Base-by-base conservation (phyloP, 2,329 filamentous ascomycete species). In the Coniochaeta sp. region DNA sequence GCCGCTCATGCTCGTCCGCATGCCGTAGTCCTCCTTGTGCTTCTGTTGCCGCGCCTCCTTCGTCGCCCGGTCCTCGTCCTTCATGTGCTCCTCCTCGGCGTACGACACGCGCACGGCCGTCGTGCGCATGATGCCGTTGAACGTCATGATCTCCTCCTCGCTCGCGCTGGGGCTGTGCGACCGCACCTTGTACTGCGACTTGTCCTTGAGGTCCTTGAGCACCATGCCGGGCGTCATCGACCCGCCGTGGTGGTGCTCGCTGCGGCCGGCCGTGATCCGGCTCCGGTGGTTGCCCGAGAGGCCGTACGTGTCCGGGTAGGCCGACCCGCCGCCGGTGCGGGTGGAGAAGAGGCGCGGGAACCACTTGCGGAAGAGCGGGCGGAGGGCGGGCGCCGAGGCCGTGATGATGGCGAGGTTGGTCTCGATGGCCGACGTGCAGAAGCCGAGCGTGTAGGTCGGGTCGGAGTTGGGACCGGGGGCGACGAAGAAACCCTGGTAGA, bases 341-440 rank as follows among this genome's bases (percentile, higher is more conserved):
- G 14, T 48, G n/a, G 45, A 48, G 45, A 70, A 70, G 47, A 66
- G 51, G 10, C 55, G 55, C 32, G 68, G 69, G 56, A 68, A 65
- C 60, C 65, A 66, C 31, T 61, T 54, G 32, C 62, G 59, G 40
- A 66, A 60, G 4, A 71, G 60, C 3, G 67, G 64, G 46, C 66
- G 63, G 6, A 71, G 60, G 12, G 67, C 63, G 4, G 69, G 68
- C 1, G 63, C 61, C 5, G 64, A 70, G 9, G 64, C 66, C 6
- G 66, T 65, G 16, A 70, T 64, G 48, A 72, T 66, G 46, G 67
- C 67, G 0, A 71, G 57, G 48, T 70, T 70, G 27, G 62, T 63
- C 50, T 71, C 68, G 51, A 70, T 56, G 9, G 60, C 60, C 35
- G 62, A 65, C 6, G 61, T 55, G 1, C 63, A 61, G 47, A 68